phyloP scores from a whole-genome alignment of 129 eudicot species.

The Lonicera japonica region DNA sequence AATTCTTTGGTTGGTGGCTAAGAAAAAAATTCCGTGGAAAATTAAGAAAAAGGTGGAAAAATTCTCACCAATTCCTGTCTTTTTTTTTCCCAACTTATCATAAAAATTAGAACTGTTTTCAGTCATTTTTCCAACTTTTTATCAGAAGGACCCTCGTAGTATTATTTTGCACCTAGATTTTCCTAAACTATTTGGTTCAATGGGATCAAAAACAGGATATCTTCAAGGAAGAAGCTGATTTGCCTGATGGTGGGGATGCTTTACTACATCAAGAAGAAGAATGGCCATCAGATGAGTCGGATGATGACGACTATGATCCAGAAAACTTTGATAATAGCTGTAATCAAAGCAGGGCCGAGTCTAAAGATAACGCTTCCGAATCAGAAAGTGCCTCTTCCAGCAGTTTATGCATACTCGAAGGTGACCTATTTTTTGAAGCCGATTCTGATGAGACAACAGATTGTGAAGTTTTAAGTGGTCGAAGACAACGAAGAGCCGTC shows the following conservation, averaged over 20 bases:
- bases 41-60: too few species aligned
- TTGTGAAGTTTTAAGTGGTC: slow-evolving; percentile 56
- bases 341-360: slow-evolving; percentile 30
- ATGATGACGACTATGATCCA: slow-evolving; percentile 91
- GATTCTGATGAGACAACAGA: slow-evolving; percentile 51
- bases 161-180: slow-evolving; percentile 7
- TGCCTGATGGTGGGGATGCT: slow-evolving; percentile 59
- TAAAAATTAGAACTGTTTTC: too few species aligned
- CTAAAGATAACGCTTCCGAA: slow-evolving; percentile 38
- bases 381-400: slow-evolving; percentile 47
- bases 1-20: too few species aligned
- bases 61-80: too few species aligned
- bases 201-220: slow-evolving; percentile 54
- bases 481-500: slow-evolving; percentile 65
- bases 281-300: slow-evolving; percentile 97
- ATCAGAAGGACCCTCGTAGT: too few species aligned
- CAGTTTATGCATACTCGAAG: slow-evolving; percentile 57
- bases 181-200: background rate
- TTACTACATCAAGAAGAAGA: slow-evolving; percentile 55
- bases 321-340: slow-evolving; percentile 43
- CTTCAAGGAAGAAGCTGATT: slow-evolving; percentile 79
- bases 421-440: slow-evolving; percentile 32
- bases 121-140: too few species aligned
- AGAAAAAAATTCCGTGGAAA: too few species aligned
- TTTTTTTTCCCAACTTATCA: too few species aligned